Base-by-base conservation (phyloP, 176 grass and related monocot species). In the Echinochloa phyllopogon region DNA sequence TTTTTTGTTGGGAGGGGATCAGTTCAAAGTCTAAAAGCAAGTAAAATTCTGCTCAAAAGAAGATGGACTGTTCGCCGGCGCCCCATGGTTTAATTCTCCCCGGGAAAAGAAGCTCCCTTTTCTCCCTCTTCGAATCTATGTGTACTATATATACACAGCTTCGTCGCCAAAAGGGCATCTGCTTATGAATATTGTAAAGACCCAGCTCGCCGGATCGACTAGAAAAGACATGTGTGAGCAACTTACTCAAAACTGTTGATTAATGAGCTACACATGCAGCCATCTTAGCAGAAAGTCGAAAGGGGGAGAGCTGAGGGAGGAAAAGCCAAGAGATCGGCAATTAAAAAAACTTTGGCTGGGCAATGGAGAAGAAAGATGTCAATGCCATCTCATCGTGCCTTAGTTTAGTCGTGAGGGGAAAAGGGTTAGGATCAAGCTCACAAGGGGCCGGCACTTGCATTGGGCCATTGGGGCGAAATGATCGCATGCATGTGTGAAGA, bases 401-500 rank as follows among this genome's bases (percentile, higher is more conserved):
- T 83, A 80, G 80, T 89, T 86, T 86, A 86, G 45, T 55, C 42
- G 45, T 51, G 70, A 20, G 29, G 72, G 42, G 41, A 73, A 29
- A 69, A 49, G 68, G 78, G 40, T 83, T 92, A 72, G 87, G 66
- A 86, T 86, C 79, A 79, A 67, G 56, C 60, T 16, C 23, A 6
- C 69, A 45, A 74, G 47, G 45, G 58, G 58, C 77, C 58, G 77
- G 59, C 71, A 77, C 82, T 82, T 72, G 29, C 29, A 33, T 33
- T 33, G 21, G 77, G 80, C 1, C 29, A 33, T 33, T 33, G 21
- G 77, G 80, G 53, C 77, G 66, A 83, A 77, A 92, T 86, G 75
- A 86, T 92, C 69, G 74, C 83, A 8, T 75, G 83, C 90, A 92
- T 92, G 83, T 92, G 90, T 86, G 83, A 86, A 80, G 87, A 92